Conservation (phyloP, 2,329 filamentous ascomycete genomes). For the Madurella fahalii region DNA sequence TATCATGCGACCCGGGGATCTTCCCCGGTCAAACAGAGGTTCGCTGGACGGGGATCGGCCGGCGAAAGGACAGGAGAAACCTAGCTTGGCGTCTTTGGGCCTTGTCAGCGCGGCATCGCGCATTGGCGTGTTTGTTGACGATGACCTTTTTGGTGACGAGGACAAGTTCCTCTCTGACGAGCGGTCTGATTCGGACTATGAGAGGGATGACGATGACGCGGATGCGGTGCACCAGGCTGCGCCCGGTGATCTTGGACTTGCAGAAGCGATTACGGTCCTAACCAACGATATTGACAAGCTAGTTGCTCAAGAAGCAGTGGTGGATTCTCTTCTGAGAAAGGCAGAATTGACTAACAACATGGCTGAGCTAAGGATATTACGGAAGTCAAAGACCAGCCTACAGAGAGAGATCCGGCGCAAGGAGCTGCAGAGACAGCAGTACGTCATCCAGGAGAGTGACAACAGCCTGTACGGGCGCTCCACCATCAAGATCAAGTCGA, state of each 20-base stretch:
- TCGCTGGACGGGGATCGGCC: slow-evolving; percentile 36
- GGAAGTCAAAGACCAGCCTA: slow-evolving; percentile 90
- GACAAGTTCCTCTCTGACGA: slow-evolving; percentile 83
- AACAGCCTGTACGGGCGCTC: slow-evolving; percentile 94
- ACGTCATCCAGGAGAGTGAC: slow-evolving; percentile 95
- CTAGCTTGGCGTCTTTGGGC: slow-evolving; percentile 85
- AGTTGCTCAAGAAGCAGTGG: slow-evolving; percentile 79
- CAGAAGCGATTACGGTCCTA: slow-evolving; percentile 87
- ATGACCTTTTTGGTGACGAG: slow-evolving; percentile 89
- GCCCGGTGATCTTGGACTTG: slow-evolving; percentile 86
- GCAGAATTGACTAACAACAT: slow-evolving; percentile 97
- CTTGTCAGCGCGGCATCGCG: slow-evolving; percentile 83
- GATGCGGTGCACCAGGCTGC: slow-evolving; percentile 92
- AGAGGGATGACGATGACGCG: slow-evolving; percentile 57
- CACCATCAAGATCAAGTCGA: slow-evolving; percentile 82
- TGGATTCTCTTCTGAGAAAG: slow-evolving; percentile 88
- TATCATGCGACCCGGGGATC: slow-evolving; percentile 56
- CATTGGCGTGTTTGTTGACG: slow-evolving; percentile 88
- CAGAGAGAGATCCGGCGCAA: slow-evolving; percentile 90
- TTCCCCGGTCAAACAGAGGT: slow-evolving; percentile 28
- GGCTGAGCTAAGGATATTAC: slow-evolving; percentile 83
- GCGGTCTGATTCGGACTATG: slow-evolving; percentile 64
- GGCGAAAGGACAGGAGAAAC: slow-evolving; percentile 59
- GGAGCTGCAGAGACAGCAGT: slow-evolving; percentile 93
- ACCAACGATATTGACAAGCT: slow-evolving; percentile 88